Percentiles rank a stretch among this genome's conserved stretches.
Conservation (phyloP, 345 rosid species). For the Salix dunnii region DNA sequence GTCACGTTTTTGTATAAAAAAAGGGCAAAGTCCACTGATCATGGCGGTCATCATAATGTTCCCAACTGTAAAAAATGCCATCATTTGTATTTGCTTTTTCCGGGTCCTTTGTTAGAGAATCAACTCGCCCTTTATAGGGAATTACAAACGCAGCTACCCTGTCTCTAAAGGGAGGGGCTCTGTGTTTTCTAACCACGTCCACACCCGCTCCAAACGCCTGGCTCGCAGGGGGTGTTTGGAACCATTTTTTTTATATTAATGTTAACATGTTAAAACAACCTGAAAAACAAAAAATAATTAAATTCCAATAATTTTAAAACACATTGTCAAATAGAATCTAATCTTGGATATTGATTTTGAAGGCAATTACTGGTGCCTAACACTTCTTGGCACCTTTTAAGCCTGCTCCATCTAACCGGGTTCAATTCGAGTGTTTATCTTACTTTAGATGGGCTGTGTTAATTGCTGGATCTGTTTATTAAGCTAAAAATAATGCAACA, state of each 20-base stretch:
- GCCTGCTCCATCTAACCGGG: neutral
- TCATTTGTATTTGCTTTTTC: neutral
- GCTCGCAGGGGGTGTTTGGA: too few relatives aligned
- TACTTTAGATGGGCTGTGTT: neutral
- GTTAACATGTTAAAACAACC: too few relatives aligned
- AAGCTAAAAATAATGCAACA: neutral
- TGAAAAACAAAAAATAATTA: too few relatives aligned
- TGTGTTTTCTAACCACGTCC: neutral
- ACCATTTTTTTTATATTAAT: too few relatives aligned
- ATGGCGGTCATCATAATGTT: neutral
- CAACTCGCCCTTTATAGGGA: conserved; percentile 8
- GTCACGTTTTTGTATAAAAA: neutral
- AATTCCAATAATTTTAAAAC: too few relatives aligned
- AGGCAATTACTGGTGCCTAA: too few relatives aligned
- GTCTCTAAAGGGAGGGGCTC: neutral
- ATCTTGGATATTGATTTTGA: too few relatives aligned
- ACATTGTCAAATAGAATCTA: too few relatives aligned
- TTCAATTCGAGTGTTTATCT: neutral
- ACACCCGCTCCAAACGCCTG: neutral
- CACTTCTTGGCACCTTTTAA: neutral
- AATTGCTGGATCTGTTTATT: too few relatives aligned
- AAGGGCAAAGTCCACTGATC: neutral
- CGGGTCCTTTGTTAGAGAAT: neutral
- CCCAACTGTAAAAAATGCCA: neutral
- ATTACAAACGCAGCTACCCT: neutral